A percentile compares a stretch with the other conserved stretches of the same genome.
Conservation (phyloP, 2,329 filamentous ascomycete genomes). For the Alternaria triticimaculans region DNA sequence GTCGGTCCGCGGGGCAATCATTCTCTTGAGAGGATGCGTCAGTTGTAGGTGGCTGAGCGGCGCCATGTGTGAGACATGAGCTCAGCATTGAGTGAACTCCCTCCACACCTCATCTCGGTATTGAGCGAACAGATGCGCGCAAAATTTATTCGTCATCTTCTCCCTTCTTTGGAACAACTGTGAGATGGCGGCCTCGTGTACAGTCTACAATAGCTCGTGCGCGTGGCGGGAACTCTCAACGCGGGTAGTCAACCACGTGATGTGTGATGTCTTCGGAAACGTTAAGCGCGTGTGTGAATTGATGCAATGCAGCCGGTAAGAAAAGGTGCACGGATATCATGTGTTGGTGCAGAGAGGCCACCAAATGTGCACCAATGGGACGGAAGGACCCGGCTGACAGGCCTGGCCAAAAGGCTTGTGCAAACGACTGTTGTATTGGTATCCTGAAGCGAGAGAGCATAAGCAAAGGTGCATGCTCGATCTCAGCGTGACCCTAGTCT, state of each 20-base stretch:
- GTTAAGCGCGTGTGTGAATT: background rate
- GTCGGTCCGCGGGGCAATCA: background rate
- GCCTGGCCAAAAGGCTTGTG: constrained; percentile 6
- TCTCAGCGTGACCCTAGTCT: constrained; percentile 1
- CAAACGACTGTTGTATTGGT: constrained; percentile 9
- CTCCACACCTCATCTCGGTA: background rate
- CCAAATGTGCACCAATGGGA: constrained; percentile 6
- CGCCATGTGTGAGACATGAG: background rate
- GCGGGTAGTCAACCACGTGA: background rate
- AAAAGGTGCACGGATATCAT: background rate
- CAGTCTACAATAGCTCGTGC: background rate
- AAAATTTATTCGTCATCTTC: background rate
- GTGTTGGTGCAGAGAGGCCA: background rate
- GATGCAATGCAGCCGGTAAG: constrained; percentile 4
- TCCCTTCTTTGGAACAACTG: background rate
- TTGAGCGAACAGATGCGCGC: background rate
- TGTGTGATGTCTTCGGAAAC: background rate
- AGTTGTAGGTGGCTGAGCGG: background rate
- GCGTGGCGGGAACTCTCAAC: background rate
- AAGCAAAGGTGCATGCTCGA: constrained; percentile 7
- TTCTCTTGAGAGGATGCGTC: background rate
- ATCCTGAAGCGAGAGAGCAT: constrained; percentile 4
- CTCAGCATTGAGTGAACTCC: background rate
- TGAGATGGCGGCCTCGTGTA: background rate
- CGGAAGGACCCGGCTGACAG: constrained; percentile 6